A percentile compares a stretch with the other conserved stretches of the same genome.
These are phyloP conservation scores for Kockovaella imperatae DNA, from an alignment of 768 basidiomycete genomes.

Conservation along the genomic window DNA sequence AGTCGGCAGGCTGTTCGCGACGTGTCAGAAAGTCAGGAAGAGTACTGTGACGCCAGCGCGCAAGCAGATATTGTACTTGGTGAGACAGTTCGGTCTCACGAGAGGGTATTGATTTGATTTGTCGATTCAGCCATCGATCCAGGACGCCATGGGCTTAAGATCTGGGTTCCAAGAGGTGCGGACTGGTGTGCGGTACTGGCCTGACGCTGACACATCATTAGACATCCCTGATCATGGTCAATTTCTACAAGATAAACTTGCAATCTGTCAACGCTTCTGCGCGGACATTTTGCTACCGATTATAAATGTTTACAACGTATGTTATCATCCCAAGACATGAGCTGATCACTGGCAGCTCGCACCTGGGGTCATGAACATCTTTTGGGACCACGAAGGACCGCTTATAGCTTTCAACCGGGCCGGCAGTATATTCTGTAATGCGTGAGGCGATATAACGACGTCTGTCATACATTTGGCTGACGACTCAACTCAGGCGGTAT, in stretches of 20 bases:
- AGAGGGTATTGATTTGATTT: neutral
- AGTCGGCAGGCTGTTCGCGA: slow-evolving; percentile 36
- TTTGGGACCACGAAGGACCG: slow-evolving; percentile 70
- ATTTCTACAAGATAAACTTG: slow-evolving; percentile 34
- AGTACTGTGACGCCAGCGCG: slow-evolving; percentile 42
- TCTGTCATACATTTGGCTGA: neutral
- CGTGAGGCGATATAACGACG: slow-evolving; percentile 51
- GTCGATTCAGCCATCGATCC: slow-evolving; percentile 7
- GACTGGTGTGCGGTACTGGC: neutral
- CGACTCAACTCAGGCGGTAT: slow-evolving; percentile 52
- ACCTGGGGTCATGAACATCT: slow-evolving; percentile 67
- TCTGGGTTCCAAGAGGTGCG: slow-evolving; percentile 30
- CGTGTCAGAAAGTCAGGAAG: slow-evolving; percentile 45
- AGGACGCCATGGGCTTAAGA: slow-evolving; percentile 10
- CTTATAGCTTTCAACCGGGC: slow-evolving; percentile 89
- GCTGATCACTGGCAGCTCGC: slow-evolving; percentile 49
- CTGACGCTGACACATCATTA: neutral
- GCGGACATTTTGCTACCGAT: slow-evolving; percentile 58
- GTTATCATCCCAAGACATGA: neutral
- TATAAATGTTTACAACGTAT: slow-evolving; percentile 56
- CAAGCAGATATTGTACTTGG: slow-evolving; percentile 30
- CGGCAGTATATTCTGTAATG: slow-evolving; percentile 78
- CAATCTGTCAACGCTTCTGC: slow-evolving; percentile 61
- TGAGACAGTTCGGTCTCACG: slow-evolving; percentile 1
- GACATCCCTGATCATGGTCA: slow-evolving; percentile 47